Percentiles rank a stretch among this genome's conserved stretches.
phyloP scores from a whole-genome alignment of 371 early-diverging fungal genomes.

The Blastocladiella emersonii region DNA sequence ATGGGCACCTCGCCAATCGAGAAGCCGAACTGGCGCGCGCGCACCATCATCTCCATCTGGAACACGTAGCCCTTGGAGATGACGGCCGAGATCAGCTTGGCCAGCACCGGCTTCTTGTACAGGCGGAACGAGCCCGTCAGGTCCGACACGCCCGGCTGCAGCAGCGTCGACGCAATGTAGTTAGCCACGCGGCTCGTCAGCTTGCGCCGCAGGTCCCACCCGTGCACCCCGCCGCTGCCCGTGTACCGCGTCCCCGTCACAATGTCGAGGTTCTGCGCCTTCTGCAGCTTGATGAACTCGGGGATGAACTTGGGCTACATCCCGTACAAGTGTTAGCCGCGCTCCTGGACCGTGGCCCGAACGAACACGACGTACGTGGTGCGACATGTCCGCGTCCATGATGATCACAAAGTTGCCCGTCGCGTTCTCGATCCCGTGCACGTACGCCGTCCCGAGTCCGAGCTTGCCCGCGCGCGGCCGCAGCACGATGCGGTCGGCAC shows the following conservation, averaged over 20 bases:
- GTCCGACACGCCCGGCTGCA: conserved; percentile 87
- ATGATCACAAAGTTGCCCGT: conserved; percentile 91
- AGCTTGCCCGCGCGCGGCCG: conserved; percentile 91
- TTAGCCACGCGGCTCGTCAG: conserved; percentile 95
- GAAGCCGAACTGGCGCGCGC: conserved; percentile 80
- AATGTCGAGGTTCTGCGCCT: conserved; percentile 73
- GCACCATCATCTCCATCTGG: conserved; percentile 99
- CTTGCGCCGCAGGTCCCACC: conserved; percentile 96
- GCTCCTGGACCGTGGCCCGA: too few relatives aligned
- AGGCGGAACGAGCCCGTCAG: conserved; percentile 93
- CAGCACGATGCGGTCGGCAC: conserved; percentile 73
- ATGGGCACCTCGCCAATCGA: conserved; percentile 91
- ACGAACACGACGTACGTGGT: conserved; percentile 48
- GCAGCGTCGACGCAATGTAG: conserved; percentile 80
- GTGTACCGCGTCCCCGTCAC: conserved; percentile 93
- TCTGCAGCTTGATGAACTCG: conserved; percentile 77
- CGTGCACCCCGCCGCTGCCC: conserved; percentile 88
- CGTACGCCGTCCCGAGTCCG: conserved; percentile 95
- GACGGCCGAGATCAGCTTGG: conserved; percentile 67
- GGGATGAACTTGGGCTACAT: conserved; percentile 90
- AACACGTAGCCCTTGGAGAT: conserved; percentile 95
- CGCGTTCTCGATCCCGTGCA: conserved; percentile 86
- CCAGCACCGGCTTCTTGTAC: conserved; percentile 86
- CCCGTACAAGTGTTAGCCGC: too few relatives aligned
- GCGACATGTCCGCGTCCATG: conserved; percentile 99